Evolutionary conservation across 1,284 basidiomycete species (phyloP).

Genomic region (Meripilus lineatus): DNA sequence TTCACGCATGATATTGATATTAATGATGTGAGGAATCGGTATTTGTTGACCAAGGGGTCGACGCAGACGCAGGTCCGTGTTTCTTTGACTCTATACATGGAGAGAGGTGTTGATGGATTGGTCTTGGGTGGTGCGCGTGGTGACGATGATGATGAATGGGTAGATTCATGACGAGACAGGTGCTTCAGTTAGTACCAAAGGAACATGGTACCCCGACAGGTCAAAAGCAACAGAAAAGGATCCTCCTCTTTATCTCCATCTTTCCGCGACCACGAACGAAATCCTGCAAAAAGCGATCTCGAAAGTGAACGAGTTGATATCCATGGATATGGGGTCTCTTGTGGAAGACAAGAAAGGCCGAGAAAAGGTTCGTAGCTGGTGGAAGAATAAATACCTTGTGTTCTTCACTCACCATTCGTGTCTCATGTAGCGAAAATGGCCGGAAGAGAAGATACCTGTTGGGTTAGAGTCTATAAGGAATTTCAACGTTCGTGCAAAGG

Average conservation of each 20-base stretch:
- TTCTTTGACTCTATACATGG: constrained; percentile 4
- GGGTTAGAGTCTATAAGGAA: constrained; percentile 88
- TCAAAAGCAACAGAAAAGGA: constrained; percentile 87
- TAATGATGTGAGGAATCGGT: constrained; percentile 95
- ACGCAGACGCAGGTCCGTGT: constrained; percentile 80
- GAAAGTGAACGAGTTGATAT: constrained; percentile 83
- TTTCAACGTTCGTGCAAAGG: constrained; percentile 97
- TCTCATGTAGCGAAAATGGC: constrained; percentile 78
- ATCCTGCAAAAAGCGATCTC: constrained; percentile 77
- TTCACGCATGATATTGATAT: constrained; percentile 94
- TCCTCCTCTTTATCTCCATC: constrained; percentile 92
- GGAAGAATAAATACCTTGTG: neutral
- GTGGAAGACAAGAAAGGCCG: constrained; percentile 81
- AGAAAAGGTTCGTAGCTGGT: constrained; percentile 44
- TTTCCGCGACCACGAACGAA: constrained; percentile 80
- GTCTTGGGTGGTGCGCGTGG: no score
- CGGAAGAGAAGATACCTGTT: constrained; percentile 89
- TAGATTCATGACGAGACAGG: constrained; percentile 90
- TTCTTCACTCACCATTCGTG: constrained; percentile 4
- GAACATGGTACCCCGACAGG: constrained; percentile 91
- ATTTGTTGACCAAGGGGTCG: constrained; percentile 90
- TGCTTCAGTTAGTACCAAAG: constrained; percentile 87
- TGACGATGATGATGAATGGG: neutral
- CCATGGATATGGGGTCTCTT: constrained; percentile 81
- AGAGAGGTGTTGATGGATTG: no score